These are phyloP conservation scores for Carnegiea gigantea DNA, from an alignment of 179 eudicot species.

Conservation along the genomic window DNA sequence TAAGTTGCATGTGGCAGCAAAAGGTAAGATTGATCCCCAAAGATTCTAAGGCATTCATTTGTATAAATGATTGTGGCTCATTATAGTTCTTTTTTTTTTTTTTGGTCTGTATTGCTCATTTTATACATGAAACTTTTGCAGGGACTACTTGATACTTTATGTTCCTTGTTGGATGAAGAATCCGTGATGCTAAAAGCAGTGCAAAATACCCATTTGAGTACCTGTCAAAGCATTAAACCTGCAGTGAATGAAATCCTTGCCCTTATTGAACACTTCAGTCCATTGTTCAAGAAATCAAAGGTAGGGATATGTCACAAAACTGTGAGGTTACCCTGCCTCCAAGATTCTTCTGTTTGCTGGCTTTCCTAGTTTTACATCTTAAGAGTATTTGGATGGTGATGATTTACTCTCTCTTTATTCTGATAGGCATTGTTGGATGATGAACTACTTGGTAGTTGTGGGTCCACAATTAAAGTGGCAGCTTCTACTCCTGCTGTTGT, in stretches of 20 bases:
- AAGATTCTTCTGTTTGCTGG: background rate
- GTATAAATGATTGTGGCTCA: background rate
- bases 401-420: background rate
- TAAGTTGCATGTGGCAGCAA: constrained; percentile 89
- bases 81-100: background rate
- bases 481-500: constrained; percentile 46
- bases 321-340: background rate
- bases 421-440: constrained; percentile 64
- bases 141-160: constrained; percentile 81
- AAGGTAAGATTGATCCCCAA: constrained; percentile 46
- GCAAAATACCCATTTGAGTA: constrained; percentile 49
- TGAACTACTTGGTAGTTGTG: constrained; percentile 58
- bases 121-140: constrained; percentile 33
- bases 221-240: constrained; percentile 58
- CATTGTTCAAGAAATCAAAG: constrained; percentile 68
- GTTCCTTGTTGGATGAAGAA: constrained; percentile 61
- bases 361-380: background rate
- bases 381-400: background rate
- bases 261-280: constrained; percentile 56
- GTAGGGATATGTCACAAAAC: constrained; percentile 34
- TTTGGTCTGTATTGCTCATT: background rate
- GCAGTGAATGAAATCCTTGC: constrained; percentile 37
- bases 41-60: background rate
- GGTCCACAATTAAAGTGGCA: constrained; percentile 34
- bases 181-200: constrained; percentile 61